A percentile compares a stretch with the other conserved stretches of the same genome.
Evolutionary conservation across 345 rosid species (phyloP).

Genomic region (Leavenworthia alabamica): DNA sequence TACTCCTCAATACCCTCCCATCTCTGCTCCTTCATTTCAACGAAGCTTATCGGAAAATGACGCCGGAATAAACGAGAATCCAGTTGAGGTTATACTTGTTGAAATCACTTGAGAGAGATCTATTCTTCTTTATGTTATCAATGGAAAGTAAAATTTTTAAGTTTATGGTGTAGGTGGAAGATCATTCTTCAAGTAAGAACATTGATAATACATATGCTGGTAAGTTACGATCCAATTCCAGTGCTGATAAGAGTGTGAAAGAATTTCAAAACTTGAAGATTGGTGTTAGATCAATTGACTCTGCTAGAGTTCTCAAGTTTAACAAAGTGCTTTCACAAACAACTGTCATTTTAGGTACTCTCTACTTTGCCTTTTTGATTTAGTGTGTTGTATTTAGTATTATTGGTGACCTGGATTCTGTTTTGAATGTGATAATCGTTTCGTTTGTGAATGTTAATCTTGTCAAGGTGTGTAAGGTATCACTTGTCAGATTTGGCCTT

Average conservation of each 20-base stretch:
- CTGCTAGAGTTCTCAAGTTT: conserved; percentile 83
- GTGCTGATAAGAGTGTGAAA: conserved; percentile 38
- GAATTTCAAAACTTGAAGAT: conserved; percentile 48
- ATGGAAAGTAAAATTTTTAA: background rate
- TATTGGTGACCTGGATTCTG: too few species aligned
- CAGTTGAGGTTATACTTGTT: conserved; percentile 40
- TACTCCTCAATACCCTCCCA: conserved; percentile 45
- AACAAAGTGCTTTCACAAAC: conserved; percentile 69
- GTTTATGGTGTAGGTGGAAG: conserved; percentile 48
- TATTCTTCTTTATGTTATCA: background rate
- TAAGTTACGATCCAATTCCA: conserved; percentile 47
- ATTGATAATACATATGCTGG: conserved; percentile 33
- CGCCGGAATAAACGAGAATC: conserved; percentile 52
- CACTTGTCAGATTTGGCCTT: background rate
- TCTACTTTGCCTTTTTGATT: conserved; percentile 7
- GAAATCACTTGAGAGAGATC: background rate
- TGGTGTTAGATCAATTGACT: conserved; percentile 82
- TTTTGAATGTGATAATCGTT: too few species aligned
- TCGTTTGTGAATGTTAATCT: background rate
- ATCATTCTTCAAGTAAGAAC: conserved; percentile 32
- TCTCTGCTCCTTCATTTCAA: conserved; percentile 52
- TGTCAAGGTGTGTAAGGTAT: background rate
- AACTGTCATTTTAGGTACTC: conserved; percentile 68
- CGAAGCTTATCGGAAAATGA: conserved; percentile 74
- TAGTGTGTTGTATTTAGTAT: too few species aligned